Evolutionary conservation across 2,329 filamentous ascomycete species (phyloP).

Genomic region (Penicillium sp.): DNA sequence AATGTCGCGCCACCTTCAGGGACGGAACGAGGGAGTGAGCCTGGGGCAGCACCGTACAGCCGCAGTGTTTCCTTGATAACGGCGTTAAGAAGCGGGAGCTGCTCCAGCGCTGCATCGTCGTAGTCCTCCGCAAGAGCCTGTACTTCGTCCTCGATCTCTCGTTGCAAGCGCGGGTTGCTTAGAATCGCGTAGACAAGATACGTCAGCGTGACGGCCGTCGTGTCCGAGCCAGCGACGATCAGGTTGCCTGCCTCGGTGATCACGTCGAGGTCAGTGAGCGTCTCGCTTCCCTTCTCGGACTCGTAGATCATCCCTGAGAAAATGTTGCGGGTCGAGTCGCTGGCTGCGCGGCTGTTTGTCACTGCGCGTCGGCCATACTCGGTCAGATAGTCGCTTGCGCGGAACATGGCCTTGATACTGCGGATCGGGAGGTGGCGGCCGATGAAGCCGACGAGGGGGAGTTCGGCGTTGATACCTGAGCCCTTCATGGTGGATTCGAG

Average conservation of each 20-base stretch:
- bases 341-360: conserved; percentile 24
- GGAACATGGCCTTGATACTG: conserved; percentile 16
- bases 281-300: conserved; percentile 32
- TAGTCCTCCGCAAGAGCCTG: conserved; percentile 36
- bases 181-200: conserved; percentile 50
- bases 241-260: conserved; percentile 44
- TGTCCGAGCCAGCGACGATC: conserved; percentile 57
- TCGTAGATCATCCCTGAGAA: conserved; percentile 46
- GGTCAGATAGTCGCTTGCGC: conserved; percentile 14
- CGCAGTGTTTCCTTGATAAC: conserved; percentile 64
- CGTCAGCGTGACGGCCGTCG: conserved; percentile 54
- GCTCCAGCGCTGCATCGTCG: conserved; percentile 54
- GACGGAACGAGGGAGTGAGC: conserved; percentile 58
- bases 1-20: conserved; percentile 51
- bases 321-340: conserved; percentile 37
- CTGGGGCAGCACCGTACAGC: conserved; percentile 61
- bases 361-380: conserved; percentile 19
- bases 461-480: conserved; percentile 17
- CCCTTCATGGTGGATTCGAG: conserved; percentile 32
- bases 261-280: conserved; percentile 39
- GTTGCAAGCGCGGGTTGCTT: conserved; percentile 38
- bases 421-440: conserved; percentile 16
- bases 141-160: conserved; percentile 56
- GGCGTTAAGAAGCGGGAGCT: conserved; percentile 59
- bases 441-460: conserved; percentile 13